phyloP scores from a whole-genome alignment of 83 land plant genomes.

The Picea mariana region DNA sequence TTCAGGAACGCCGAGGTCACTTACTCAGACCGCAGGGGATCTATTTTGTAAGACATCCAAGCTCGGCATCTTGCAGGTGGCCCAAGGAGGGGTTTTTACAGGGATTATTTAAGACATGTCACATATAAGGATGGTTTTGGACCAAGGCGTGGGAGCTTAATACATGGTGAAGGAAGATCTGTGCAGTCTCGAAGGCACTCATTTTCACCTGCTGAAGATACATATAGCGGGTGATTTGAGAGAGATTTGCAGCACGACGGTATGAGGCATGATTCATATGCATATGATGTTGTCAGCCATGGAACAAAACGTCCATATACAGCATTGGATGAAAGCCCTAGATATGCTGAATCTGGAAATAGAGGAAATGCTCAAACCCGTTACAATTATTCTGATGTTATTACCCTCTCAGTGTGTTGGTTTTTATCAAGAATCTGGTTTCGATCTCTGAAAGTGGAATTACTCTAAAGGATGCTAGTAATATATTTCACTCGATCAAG shows the following conservation, averaged over 20 bases:
- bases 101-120: too few relatives aligned
- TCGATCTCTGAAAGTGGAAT: constrained; percentile 27
- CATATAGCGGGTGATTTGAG: background rate
- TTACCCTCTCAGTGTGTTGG: constrained; percentile 46
- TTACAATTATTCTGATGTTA: constrained; percentile 8
- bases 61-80: too few relatives aligned
- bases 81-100: too few relatives aligned
- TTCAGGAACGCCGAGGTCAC: too few relatives aligned
- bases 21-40: too few relatives aligned
- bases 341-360: constrained; percentile 28
- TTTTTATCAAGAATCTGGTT: constrained; percentile 47
- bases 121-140: too few relatives aligned
- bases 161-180: too few relatives aligned
- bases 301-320: constrained; percentile 38
- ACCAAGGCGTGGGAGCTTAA: too few relatives aligned
- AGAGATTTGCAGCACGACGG: constrained; percentile 16
- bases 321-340: constrained; percentile 30
- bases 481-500: constrained; percentile 59
- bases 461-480: constrained; percentile 44
- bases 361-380: background rate
- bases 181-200: too few relatives aligned
- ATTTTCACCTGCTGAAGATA: too few relatives aligned
- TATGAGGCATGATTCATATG: constrained; percentile 34
- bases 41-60: too few relatives aligned
- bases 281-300: constrained; percentile 24